A percentile compares a stretch with the other conserved stretches of the same genome.
Evolutionary conservation across 1,284 basidiomycete genomes (phyloP).

Genomic region (Malassezia psittaci): DNA sequence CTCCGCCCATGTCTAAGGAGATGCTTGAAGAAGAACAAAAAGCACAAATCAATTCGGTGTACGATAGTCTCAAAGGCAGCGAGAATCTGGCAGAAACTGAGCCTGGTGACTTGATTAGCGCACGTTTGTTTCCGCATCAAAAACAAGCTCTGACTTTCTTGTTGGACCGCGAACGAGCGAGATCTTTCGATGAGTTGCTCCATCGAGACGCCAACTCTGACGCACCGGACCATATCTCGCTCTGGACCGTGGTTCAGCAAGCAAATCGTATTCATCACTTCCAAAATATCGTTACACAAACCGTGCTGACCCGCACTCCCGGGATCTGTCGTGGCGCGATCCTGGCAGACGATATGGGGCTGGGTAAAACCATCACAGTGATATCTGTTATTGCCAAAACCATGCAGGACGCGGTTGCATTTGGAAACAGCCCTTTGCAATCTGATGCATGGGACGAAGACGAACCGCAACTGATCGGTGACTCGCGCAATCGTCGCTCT

Average conservation of each 20-base stretch:
- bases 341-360: constrained; percentile 65
- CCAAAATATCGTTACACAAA: constrained; percentile 69
- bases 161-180: constrained; percentile 66
- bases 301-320: constrained; percentile 59
- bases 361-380: constrained; percentile 94
- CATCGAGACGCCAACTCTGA: constrained; percentile 14
- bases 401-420: constrained; percentile 60
- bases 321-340: constrained; percentile 73
- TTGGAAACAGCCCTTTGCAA: constrained; percentile 51
- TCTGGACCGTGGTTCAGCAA: constrained; percentile 64
- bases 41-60: constrained; percentile 84
- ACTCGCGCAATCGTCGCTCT: constrained; percentile 12
- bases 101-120: constrained; percentile 66
- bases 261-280: constrained; percentile 43
- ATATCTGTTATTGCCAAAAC: constrained; percentile 81
- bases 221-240: constrained; percentile 52
- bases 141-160: constrained; percentile 94
- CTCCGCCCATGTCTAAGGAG: constrained; percentile 1
- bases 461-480: constrained; percentile 12
- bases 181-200: constrained; percentile 25
- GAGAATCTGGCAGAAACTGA: constrained; percentile 77
- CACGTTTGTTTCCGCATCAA: constrained; percentile 90
- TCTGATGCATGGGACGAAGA: constrained; percentile 8
- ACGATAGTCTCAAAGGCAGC: constrained; percentile 73
- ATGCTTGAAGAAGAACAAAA: constrained; percentile 69